Percentiles rank a stretch among this genome's conserved stretches.
Evolutionary conservation across 2,329 filamentous ascomycete genomes (phyloP).

Genomic region (Dryadomyces quercus-mongolicae): DNA sequence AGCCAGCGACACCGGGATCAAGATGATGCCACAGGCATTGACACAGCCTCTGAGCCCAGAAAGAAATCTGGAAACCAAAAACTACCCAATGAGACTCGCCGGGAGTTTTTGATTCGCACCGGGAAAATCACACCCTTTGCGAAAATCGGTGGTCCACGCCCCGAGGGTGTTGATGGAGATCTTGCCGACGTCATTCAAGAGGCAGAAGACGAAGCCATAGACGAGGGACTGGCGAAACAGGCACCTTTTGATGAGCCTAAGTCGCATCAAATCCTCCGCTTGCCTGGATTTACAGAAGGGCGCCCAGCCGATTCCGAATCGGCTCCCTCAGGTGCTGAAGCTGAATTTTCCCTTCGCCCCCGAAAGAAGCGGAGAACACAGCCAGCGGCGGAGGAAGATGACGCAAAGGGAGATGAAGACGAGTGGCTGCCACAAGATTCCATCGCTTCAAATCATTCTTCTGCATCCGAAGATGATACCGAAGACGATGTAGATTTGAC

Average conservation of each 20-base stretch:
- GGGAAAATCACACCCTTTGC: constrained; percentile 97
- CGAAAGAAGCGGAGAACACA: constrained; percentile 40
- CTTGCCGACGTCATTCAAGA: constrained; percentile 69
- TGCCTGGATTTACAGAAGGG: constrained; percentile 56
- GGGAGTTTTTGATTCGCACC: constrained; percentile 86
- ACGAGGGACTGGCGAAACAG: constrained; percentile 32
- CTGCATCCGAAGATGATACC: constrained; percentile 11
- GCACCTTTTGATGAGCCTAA: constrained; percentile 32
- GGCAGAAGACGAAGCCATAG: constrained; percentile 61
- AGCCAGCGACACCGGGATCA: constrained; percentile 47
- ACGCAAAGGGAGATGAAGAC: constrained; percentile 15
- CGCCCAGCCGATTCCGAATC: not conserved
- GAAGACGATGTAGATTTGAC: constrained; percentile 14
- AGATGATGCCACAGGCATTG: constrained; percentile 10
- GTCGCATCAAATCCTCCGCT: constrained; percentile 62
- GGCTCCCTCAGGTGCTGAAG: constrained; percentile 27
- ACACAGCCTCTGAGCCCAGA: not conserved
- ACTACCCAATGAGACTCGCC: constrained; percentile 67
- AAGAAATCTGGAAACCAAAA: constrained; percentile 35
- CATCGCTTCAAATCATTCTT: constrained; percentile 9
- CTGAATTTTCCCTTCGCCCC: constrained; percentile 46
- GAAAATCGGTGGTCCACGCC: constrained; percentile 54
- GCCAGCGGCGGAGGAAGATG: constrained; percentile 20
- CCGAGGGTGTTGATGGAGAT: constrained; percentile 50
- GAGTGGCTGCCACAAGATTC: constrained; percentile 13